A percentile compares a stretch with the other conserved stretches of the same genome.
These are phyloP conservation scores for Cadophora sp. DNA, from an alignment of 2,329 filamentous ascomycete genomes.

Conservation along the genomic window DNA sequence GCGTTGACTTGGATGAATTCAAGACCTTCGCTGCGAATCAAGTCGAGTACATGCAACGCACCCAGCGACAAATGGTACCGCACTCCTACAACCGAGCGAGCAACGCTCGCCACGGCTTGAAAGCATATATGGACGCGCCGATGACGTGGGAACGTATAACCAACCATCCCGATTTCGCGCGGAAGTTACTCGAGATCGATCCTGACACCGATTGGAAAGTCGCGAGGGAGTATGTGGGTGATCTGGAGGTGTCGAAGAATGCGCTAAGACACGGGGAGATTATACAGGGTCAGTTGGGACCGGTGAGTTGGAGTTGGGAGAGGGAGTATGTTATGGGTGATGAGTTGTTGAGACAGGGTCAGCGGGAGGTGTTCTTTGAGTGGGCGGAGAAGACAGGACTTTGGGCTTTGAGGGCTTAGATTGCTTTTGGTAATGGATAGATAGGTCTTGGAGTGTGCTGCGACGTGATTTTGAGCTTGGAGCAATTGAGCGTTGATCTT, in stretches of 20 bases:
- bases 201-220: not conserved
- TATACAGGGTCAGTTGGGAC: slow-evolving; percentile 5
- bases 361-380: slow-evolving; percentile 11
- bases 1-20: slow-evolving; percentile 10
- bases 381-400: slow-evolving; percentile 7
- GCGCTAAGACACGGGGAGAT: slow-evolving; percentile 10
- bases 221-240: not conserved
- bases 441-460: not conserved
- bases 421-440: not conserved
- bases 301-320: slow-evolving; percentile 14
- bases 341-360: slow-evolving; percentile 6
- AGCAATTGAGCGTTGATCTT: not conserved
- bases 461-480: not conserved
- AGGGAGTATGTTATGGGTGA: slow-evolving; percentile 19
- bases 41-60: slow-evolving; percentile 12
- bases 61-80: slow-evolving; percentile 11
- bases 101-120: not conserved
- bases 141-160: slow-evolving; percentile 1
- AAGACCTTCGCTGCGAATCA: slow-evolving; percentile 1
- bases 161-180: slow-evolving; percentile 4
- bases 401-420: slow-evolving; percentile 4
- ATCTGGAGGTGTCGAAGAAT: not conserved
- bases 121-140: not conserved
- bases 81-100: not conserved
- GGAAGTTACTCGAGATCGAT: not conserved